Conservation (phyloP, 2,329 filamentous ascomycete genomes). For the Metarhizium album region DNA sequence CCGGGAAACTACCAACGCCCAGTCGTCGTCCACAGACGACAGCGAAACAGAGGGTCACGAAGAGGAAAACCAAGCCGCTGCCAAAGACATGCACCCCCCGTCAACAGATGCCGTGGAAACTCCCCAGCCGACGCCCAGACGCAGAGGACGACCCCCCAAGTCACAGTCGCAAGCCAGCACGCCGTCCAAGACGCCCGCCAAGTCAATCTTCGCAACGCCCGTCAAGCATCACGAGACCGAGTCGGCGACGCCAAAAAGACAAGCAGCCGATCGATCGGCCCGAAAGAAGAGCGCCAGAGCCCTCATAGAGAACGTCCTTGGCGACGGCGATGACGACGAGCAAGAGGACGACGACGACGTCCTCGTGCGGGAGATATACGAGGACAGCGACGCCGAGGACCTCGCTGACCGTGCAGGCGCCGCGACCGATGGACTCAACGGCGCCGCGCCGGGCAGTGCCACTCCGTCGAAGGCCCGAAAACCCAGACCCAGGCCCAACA, state of each 20-base stretch:
- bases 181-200: conserved; percentile 18
- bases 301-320: conserved; percentile 61
- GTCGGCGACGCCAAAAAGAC: conserved; percentile 49
- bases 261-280: conserved; percentile 74
- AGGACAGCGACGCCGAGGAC: conserved; percentile 61
- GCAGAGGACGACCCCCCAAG: conserved; percentile 20
- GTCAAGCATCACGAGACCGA: conserved; percentile 22
- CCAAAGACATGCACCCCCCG: not conserved
- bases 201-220: conserved; percentile 25
- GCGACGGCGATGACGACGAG: conserved; percentile 55
- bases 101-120: not conserved
- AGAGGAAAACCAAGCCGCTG: not conserved
- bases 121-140: conserved; percentile 19
- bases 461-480: conserved; percentile 31
- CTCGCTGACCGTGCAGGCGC: conserved; percentile 49
- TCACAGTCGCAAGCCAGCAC: conserved; percentile 18
- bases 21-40: conserved; percentile 4
- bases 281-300: conserved; percentile 72
- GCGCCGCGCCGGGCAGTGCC: conserved; percentile 11
- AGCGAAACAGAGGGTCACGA: conserved; percentile 4
- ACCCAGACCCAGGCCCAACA: conserved; percentile 15
- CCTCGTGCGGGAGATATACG: conserved; percentile 23
- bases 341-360: conserved; percentile 34
- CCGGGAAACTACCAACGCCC: conserved; percentile 1
- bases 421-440: conserved; percentile 15